Evolutionary conservation across 768 basidiomycete species (phyloP), one percentile per base, ranked within the genome.

Genomic region (Scleroderma citrinum): DNA sequence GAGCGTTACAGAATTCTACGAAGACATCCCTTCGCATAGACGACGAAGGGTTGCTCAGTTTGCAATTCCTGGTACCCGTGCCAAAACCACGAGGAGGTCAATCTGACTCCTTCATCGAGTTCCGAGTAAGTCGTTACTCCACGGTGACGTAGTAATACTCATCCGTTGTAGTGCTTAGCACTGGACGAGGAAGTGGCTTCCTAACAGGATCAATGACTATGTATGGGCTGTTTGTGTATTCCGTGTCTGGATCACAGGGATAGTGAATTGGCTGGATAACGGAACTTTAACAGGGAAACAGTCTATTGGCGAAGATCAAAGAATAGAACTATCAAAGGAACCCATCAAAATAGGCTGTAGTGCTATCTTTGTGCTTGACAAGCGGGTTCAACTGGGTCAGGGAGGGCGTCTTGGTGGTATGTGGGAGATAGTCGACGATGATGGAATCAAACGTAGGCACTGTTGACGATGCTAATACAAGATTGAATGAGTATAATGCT

Each of bases 11-110:
- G 50, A 82, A 75, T 48, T 93, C 92, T 0, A 82, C 82, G 20
- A 96, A 96, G 61, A 89, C 93, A 2, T 94, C 92, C 0, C 66
- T 98, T 38, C 77, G 92, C 30, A 92, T 96, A 19, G 89, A 94
- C 56, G 74, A 77, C 19, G 78, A 82, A 46, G 95, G 95, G 0
- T 67, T 93, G 38, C 70, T 97, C 32, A 90, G 89, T 58, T 67
- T 97, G 51, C 95, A 98, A 59, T 89, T 96, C 65, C 74, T 96
- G 56, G 92, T 96, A 76, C 85, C 82, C 2, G 30, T 75, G 69
- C 39, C 73, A 68, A 69, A 62, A 24, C 58, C 63, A 3, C 67
- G 58, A 20, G 67, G 63, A 5, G 76, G 68, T 19, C 70, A 67
- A 19, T 70, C 75, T 44, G 73, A 82, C 46, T 88, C 82, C 0